Evolutionary conservation across 805 yeast genomes (phyloP).

Genomic region (Cyberlindnera veronae): DNA sequence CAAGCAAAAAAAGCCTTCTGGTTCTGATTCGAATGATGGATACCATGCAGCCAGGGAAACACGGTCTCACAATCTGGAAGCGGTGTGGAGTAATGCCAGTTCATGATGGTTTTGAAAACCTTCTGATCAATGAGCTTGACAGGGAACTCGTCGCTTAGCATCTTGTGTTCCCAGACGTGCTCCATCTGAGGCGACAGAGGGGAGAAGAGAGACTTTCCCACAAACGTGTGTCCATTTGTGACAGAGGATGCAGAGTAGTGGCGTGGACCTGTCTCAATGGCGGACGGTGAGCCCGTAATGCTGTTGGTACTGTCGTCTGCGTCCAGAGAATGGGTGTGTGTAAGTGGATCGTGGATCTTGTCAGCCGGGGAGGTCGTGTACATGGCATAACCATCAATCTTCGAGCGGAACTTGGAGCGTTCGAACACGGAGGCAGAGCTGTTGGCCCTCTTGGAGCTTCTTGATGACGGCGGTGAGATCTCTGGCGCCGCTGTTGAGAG

Average conservation of each 20-base stretch:
- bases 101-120: constrained; percentile 18
- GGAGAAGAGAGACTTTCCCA: constrained; percentile 12
- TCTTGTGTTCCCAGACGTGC: constrained; percentile 18
- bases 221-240: constrained; percentile 5
- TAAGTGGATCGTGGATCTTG: not conserved
- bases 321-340: not conserved
- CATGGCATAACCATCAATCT: constrained; percentile 10
- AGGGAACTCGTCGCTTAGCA: constrained; percentile 18
- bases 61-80: constrained; percentile 64
- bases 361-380: constrained; percentile 14
- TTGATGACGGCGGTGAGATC: constrained; percentile 2
- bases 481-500: no score
- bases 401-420: constrained; percentile 24
- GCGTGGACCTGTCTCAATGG: constrained; percentile 4
- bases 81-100: constrained; percentile 27
- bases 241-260: constrained; percentile 17
- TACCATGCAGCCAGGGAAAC: constrained; percentile 92
- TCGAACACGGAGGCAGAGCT: constrained; percentile 20
- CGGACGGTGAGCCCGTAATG: constrained; percentile 6
- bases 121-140: constrained; percentile 20
- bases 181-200: constrained; percentile 21
- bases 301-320: constrained; percentile 6
- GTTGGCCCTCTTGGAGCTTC: constrained; percentile 25
- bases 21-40: constrained; percentile 26
- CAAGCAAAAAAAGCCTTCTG: constrained; percentile 24